Percentiles rank a stretch among this genome's conserved stretches.
Evolutionary conservation across 768 basidiomycete species (phyloP).

Genomic region (Suillus lakei): DNA sequence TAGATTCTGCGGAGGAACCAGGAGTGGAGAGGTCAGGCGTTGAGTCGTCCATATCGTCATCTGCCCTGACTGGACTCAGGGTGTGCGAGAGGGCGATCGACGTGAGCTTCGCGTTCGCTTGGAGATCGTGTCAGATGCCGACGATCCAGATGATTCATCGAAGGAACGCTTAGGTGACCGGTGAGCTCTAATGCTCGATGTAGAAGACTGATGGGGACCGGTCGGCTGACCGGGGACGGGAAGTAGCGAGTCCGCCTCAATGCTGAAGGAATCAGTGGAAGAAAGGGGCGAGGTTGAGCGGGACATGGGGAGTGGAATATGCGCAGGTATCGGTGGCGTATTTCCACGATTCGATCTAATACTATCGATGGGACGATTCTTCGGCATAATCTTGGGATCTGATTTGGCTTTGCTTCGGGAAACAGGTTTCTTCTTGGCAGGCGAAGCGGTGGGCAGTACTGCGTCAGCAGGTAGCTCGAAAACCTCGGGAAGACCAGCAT

Average conservation of each 20-base stretch:
- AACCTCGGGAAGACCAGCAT: conserved; percentile 72
- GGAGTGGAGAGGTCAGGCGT: conserved; percentile 51
- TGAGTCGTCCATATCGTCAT: conserved; percentile 35
- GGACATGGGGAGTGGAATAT: conserved; percentile 44
- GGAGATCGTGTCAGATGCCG: conserved; percentile 38
- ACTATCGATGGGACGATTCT: conserved; percentile 27
- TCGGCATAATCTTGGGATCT: conserved; percentile 22
- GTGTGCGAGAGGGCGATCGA: conserved; percentile 22
- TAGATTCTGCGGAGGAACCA: conserved; percentile 30
- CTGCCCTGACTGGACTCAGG: conserved; percentile 26
- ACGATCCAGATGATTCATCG: conserved; percentile 57
- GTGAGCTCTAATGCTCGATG: conserved; percentile 38
- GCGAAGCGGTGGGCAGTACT: conserved; percentile 34
- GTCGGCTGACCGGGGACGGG: conserved; percentile 25
- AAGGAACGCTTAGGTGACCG: conserved; percentile 64
- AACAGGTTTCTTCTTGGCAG: conserved; percentile 40
- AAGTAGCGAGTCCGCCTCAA: conserved; percentile 34
- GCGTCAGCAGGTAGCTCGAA: conserved; percentile 49
- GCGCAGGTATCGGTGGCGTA: conserved; percentile 29
- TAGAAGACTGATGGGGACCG: conserved; percentile 12
- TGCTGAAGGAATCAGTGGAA: conserved; percentile 24
- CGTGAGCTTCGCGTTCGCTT: conserved; percentile 41
- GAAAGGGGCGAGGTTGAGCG: conserved; percentile 42
- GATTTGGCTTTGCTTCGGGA: conserved; percentile 34
- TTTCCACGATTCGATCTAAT: conserved; percentile 29